Base-by-base conservation (phyloP, 1,284 basidiomycete species). In the Termitomyces sp. region DNA sequence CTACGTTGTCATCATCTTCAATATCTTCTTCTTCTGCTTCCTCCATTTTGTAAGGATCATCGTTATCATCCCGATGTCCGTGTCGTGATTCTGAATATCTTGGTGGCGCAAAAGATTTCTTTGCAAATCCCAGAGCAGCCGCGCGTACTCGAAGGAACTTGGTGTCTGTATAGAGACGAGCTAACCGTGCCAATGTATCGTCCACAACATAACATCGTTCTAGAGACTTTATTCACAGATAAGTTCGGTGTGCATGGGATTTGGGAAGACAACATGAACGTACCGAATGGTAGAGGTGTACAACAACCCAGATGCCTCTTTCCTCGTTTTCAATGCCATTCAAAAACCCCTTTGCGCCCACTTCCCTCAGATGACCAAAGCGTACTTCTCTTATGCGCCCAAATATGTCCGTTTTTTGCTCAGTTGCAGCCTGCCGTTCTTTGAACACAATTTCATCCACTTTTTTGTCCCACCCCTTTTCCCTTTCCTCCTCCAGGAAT, bases 251-350 rank as follows among this genome's bases (percentile, higher is more conserved):
- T 50, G 49, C 24, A 48, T 42, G 10, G 31, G 44, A 26, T 41
- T 45, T 39, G n/a, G 26, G 34, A 33, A n/a, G 9, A 31, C 3
- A 21, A 13, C 10, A 38, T 45, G 41, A 38, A 76, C 86, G 61
- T 66, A 92, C 91, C 41, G 89, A 76, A 63, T 92, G 88, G 63
- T 92, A 94, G 6, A 94, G 75, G 68, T 94, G 91, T 31, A 94
- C 76, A 12, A 92, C 81, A 13, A 94, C 88, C 82, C 87, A 91
- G 4, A 83, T 78, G 2, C 79, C 80, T 51, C 70, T 72, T 31
- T 82, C 81, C 67, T 92, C 91, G 28, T 79, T 74, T 66, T 93
- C 91, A 3, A 94, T 83, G 2, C 91, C 88, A 50, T 74, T 72
- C 51, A 93, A 74, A 63, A 86, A 94, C 24, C 87, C 86, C 56